Evolutionary conservation across 2,329 filamentous ascomycete species (phyloP), one percentile per base, ranked within the genome.

Genomic region (Xylariales sp.): DNA sequence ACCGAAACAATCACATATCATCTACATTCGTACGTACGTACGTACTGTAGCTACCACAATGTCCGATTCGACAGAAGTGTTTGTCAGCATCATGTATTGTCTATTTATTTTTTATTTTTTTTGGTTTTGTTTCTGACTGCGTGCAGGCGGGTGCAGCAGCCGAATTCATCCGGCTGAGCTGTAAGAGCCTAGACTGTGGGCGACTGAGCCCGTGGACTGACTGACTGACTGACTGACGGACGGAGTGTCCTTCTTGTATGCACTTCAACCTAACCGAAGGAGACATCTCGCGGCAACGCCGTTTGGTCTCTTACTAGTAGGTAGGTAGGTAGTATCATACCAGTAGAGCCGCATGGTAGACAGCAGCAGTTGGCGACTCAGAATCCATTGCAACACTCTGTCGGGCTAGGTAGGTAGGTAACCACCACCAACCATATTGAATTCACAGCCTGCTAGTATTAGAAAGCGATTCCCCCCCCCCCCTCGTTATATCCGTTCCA

Each of bases 41-140:
- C 12, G 3, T 18, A 39, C 16, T 14, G 16, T 32, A 16, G n/a
- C 36, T 10, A 10, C 36, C 36, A 12, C 9, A 41, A 41, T 14
- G 54, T 36, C 49, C 54, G 46, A 55, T 55, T 54, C 46, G 64
- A n/a, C 41, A 48, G 18, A 57, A n/a, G 3, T 16, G 43, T 66
- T 62, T 43, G 64, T 64, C 64, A 67, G 64, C 58, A 62, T 45
- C 7, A 55, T 41, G 9, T 43, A 23, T 23, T 23, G 23, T 23
- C 2, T 23, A 23, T 23, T 23, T 23, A 23, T 23, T 23, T 23
- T 23, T 23, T 23, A 23, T 23, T 23, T 23, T 23, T 23, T 23
- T 23, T 23, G 23, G 23, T 55, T 36, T 39, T 10, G 36, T 39
- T 23, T 54, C 49, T 54, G 9, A 62, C 49, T 43, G 52, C 53